Evolutionary conservation across 495 filamentous ascomycete genomes (phyloP), one percentile per base, ranked within the genome.

Genomic region (Acidomyces sp.): DNA sequence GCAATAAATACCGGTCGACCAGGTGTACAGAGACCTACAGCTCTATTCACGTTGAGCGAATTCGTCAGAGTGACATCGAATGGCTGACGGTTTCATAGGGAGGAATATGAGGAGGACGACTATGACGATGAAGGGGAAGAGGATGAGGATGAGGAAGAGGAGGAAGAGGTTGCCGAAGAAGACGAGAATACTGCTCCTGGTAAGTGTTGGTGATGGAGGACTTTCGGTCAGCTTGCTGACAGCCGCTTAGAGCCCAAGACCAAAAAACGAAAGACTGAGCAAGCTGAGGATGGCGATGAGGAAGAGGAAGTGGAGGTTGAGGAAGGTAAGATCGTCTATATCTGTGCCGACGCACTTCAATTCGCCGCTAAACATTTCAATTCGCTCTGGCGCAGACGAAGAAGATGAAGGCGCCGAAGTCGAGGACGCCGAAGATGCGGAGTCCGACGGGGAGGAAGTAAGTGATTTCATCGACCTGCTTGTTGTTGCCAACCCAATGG

Each of bases 241-340:
- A 7, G 3, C 7, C 4, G 22, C 34, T 12, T 23, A 45, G 42
- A 45, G 26, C 46, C 46, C n/a, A 17, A 38, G 28, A 15, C 46
- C n/a, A 49, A 45, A 18, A 49, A 49, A 35, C 39, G 44, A 23
- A 45, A 49, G 41, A 49, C 33, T 10, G 34, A 31, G 23, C 40
- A 45, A 34, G 28, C 40, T 2, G 43, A 47, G 37, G 45, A 47
- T 43, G 39, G 18, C 31, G 39, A 27, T 27, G 42, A 45, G 5
- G 42, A 45, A 26, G 42, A 34, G n/a, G 34, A 37, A 3, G 36
- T 34, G 2, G 29, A 34, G 4, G 32, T 11, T n/a, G n/a, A n/a
- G n/a, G n/a, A n/a, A n/a, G n/a, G n/a, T n/a, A n/a, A n/a, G n/a
- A n/a, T n/a, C n/a, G n/a, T n/a, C n/a, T n/a, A n/a, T n/a, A n/a